Conservation (phyloP, 2,329 filamentous ascomycete species). For the Dendryphion nanum region DNA sequence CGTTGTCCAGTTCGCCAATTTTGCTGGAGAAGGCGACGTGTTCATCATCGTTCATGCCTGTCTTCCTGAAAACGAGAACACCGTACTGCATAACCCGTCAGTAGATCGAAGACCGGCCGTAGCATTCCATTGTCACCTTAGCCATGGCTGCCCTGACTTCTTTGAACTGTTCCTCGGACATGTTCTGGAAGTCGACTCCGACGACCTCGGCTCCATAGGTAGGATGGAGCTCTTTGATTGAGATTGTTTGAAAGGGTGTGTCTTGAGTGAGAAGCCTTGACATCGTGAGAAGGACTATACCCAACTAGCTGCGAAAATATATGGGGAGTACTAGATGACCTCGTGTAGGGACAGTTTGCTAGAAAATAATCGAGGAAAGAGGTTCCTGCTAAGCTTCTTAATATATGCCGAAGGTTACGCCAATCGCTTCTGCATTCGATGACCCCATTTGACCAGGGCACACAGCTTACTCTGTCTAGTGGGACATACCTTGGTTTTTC, state of each 20-base stretch:
- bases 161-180: conserved; percentile 33
- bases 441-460: too few species aligned
- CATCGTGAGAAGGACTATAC: too few species aligned
- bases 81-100: conserved; percentile 42
- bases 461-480: too few species aligned
- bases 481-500: too few species aligned
- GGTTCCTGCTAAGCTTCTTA: too few species aligned
- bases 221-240: conserved; percentile 33
- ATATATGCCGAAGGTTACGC: too few species aligned
- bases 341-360: too few species aligned
- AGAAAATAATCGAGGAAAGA: too few species aligned
- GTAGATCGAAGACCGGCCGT: neutral
- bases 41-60: conserved; percentile 49
- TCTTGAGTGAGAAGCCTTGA: conserved; percentile 10
- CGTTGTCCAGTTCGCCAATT: conserved; percentile 58
- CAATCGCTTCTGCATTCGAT: too few species aligned
- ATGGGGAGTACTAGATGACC: too few species aligned
- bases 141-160: conserved; percentile 38
- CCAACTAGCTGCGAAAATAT: too few species aligned
- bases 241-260: conserved; percentile 20
- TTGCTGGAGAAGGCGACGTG: conserved; percentile 53
- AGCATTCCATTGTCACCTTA: conserved; percentile 23
- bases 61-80: conserved; percentile 52
- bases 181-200: conserved; percentile 37
- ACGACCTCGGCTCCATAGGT: conserved; percentile 41